Evolutionary conservation across 1,139 yeast species (phyloP).

Genomic region (Taiozyma sp.): DNA sequence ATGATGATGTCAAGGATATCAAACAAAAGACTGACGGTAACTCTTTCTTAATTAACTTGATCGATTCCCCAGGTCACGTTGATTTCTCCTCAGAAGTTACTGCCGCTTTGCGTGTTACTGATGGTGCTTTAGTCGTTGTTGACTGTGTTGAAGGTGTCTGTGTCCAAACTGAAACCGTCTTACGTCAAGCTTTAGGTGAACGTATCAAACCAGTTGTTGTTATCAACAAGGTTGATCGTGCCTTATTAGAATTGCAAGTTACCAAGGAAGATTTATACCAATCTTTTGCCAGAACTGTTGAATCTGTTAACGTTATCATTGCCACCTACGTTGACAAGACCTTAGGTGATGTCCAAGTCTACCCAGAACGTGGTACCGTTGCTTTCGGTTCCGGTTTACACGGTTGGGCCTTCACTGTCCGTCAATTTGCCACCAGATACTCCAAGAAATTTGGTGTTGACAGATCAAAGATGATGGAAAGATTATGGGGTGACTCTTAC

Average conservation of each 20-base stretch:
- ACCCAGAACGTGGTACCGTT: conserved; percentile 99
- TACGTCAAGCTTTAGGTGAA: conserved; percentile 99
- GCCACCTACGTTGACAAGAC: conserved; percentile 90
- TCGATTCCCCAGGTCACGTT: conserved; percentile 99
- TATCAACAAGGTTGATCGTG: conserved; percentile 99
- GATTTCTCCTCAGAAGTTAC: conserved; percentile 99
- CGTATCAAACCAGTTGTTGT: conserved; percentile 98
- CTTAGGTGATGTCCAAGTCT: conserved; percentile 96
- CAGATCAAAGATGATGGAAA: conserved; percentile 95
- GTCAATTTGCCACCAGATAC: conserved; percentile 98
- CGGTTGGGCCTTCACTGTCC: conserved; percentile 99
- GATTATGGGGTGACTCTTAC: conserved; percentile 99
- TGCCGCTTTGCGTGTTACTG: conserved; percentile 99
- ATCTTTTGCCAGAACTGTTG: conserved; percentile 97
- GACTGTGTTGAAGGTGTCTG: conserved; percentile 99
- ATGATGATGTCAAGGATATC: conserved; percentile 93
- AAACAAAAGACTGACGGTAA: conserved; percentile 92
- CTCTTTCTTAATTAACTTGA: conserved; percentile 95
- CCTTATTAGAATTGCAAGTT: conserved; percentile 97
- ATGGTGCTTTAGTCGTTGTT: conserved; percentile 99
- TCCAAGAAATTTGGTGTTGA: conserved; percentile 99
- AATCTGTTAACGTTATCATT: conserved; percentile 97
- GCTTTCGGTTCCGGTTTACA: conserved; percentile 99
- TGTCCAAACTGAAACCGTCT: conserved; percentile 99
- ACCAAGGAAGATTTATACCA: conserved; percentile 99